Evolutionary conservation across 108 stramenopile species (phyloP).

Genomic region (Cylindrotheca closterium): DNA sequence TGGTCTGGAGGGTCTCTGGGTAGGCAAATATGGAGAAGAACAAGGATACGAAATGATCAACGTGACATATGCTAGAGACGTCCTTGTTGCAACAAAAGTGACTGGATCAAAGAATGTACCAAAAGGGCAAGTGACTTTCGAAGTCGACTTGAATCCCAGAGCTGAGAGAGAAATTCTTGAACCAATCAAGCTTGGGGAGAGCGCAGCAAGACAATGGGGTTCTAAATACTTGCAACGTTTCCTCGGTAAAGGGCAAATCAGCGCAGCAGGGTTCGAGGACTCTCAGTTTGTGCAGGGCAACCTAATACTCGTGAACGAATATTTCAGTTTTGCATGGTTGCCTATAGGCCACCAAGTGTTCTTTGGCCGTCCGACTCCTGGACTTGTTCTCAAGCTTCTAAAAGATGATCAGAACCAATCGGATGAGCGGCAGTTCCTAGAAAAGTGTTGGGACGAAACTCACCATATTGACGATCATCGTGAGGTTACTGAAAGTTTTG

Average conservation of each 20-base stretch:
- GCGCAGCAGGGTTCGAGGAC: conserved; percentile 57
- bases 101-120: conserved; percentile 77
- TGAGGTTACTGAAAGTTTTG: conserved; percentile 19
- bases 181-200: conserved; percentile 64
- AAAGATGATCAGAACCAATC: conserved; percentile 19
- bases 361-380: conserved; percentile 70
- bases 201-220: conserved; percentile 68
- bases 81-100: conserved; percentile 66
- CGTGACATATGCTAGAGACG: conserved; percentile 68
- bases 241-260: conserved; percentile 67
- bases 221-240: conserved; percentile 59
- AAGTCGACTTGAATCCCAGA: conserved; percentile 57
- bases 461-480: conserved; percentile 41
- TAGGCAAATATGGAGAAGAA: conserved; percentile 69
- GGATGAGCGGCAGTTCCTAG: conserved; percentile 17
- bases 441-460: conserved; percentile 56
- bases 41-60: conserved; percentile 86
- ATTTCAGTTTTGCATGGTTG: conserved; percentile 78
- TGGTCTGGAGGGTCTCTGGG: conserved; percentile 75
- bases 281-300: conserved; percentile 77
- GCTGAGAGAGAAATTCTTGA: conserved; percentile 26
- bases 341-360: conserved; percentile 80
- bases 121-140: conserved; percentile 63
- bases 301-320: conserved; percentile 67
- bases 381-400: conserved; percentile 59